phyloP scores from a whole-genome alignment of 306 rosid genomes.

The Boehmeria nivea region DNA sequence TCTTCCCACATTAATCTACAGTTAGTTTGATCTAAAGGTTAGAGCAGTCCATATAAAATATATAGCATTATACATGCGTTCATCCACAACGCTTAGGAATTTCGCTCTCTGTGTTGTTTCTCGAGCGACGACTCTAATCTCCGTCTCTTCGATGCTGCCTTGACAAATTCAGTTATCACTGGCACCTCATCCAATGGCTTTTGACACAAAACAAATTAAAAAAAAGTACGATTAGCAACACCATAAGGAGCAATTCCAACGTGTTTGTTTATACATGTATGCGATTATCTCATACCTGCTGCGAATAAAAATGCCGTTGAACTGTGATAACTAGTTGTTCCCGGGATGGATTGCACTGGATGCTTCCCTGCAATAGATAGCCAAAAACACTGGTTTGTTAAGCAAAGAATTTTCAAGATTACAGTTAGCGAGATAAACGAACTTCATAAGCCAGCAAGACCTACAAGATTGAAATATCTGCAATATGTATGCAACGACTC shows the following conservation, averaged over 20 bases:
- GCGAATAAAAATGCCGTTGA: conserved; percentile 42
- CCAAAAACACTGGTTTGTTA: not conserved
- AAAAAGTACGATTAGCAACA: too few relatives aligned
- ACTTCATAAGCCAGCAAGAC: conserved; percentile 21
- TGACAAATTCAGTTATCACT: conserved; percentile 45
- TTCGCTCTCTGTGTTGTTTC: conserved; percentile 11
- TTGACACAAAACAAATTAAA: conserved; percentile 28
- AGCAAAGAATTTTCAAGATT: not conserved
- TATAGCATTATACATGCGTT: conserved; percentile 33
- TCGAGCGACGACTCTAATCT: conserved; percentile 12
- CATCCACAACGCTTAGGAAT: too few relatives aligned
- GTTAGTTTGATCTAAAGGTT: conserved; percentile 42
- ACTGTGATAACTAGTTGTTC: conserved; percentile 41
- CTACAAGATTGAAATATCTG: conserved; percentile 59
- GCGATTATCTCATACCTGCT: conserved; percentile 32
- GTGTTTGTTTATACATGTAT: not conserved
- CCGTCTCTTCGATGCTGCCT: conserved; percentile 35
- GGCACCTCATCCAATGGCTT: conserved; percentile 36
- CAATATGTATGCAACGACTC: conserved; percentile 55
- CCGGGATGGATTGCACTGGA: conserved; percentile 32
- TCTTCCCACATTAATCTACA: conserved; percentile 20
- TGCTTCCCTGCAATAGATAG: conserved; percentile 28
- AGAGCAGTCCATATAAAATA: conserved; percentile 20
- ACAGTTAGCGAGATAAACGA: not conserved
- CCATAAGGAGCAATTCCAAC: not conserved